Percentiles rank a stretch among this genome's conserved stretches.
Evolutionary conservation across 805 yeast species (phyloP).

Genomic region (Starmerella vaccinii): DNA sequence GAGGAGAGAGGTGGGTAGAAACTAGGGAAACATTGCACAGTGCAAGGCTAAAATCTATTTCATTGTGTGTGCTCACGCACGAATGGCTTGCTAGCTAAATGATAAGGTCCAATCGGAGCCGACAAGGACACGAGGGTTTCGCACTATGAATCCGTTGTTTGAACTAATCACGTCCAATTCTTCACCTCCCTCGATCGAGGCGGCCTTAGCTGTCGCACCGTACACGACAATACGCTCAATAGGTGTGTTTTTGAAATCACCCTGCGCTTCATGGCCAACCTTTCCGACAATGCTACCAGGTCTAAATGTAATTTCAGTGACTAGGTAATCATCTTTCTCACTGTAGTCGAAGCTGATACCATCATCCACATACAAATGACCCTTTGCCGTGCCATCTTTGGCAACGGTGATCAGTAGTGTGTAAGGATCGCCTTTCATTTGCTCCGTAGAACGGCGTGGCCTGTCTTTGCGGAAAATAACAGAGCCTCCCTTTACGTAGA

Average conservation of each 20-base stretch:
- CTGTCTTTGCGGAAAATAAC: constrained; percentile 59
- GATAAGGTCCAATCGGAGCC: constrained; percentile 40
- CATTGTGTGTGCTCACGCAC: background rate
- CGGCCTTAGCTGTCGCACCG: constrained; percentile 29
- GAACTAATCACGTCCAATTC: constrained; percentile 11
- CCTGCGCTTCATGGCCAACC: constrained; percentile 13
- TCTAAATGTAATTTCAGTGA: constrained; percentile 33
- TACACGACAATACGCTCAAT: constrained; percentile 26
- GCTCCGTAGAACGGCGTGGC: constrained; percentile 65
- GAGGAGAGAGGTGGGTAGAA: too few relatives aligned
- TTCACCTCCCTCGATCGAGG: constrained; percentile 12
- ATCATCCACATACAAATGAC: constrained; percentile 68
- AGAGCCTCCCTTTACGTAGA: constrained; percentile 68
- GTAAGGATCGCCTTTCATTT: constrained; percentile 73
- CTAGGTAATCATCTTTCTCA: constrained; percentile 40
- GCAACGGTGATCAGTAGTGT: constrained; percentile 55
- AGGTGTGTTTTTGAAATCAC: constrained; percentile 8
- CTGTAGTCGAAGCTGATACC: constrained; percentile 59
- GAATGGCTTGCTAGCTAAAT: background rate
- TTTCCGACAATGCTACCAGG: constrained; percentile 24
- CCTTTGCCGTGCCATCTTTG: constrained; percentile 41
- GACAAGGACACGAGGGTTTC: constrained; percentile 43
- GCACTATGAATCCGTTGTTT: constrained; percentile 31
- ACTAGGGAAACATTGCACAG: too few relatives aligned
- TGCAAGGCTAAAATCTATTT: background rate